Base-by-base conservation (phyloP, 2,329 filamentous ascomycete genomes). In the Sphaerulina vaccinii region DNA sequence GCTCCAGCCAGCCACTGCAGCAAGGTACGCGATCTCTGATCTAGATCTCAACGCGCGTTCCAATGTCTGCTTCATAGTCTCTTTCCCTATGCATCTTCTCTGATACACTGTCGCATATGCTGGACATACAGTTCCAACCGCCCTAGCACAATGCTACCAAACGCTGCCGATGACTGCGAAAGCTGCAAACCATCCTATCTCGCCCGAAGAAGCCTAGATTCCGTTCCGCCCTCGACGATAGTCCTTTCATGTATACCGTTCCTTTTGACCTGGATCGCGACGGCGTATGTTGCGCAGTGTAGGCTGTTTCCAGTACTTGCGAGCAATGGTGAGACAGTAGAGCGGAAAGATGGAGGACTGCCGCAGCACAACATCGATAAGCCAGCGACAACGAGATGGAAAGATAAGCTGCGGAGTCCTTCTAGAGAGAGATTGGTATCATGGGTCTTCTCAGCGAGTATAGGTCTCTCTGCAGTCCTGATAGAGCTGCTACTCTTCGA, bases 401-500 rank as follows among this genome's bases (percentile, higher is more conserved):
- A 56, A 15, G 55, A 58, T 16, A 35, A 48, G 15, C 36, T 62
- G 22, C 55, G 43, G 37, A 56, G 51, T 47, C 56, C 62, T 27
- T 63, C 64, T 48, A 65, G 68, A 29, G 68, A 70, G 38, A 67
- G 64, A n/a, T 55, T 79, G 8, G 74, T 65, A 6, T 61, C 61
- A 10, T 71, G 79, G 51, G 83, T 87, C 1, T 95, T 95, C 69
- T 84, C 87, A 5, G 79, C 83, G 1, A 95, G 88, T 8, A 81
- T 93, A 29, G 88, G 83, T 1, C 77, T 95, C 7, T 86, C 89
- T 5, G 80, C 86, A 32, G 87, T 92, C 1, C 75, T 95, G 39
- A 88, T 84, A 2, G 85, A 91, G 70, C 73, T 95, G 59, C 87
- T 95, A 39, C 78, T 95, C 7, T 90, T 88, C 62, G 90, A 95